Conservation (phyloP, 169 alveolate species). For the Plasmodium knowlesi region DNA sequence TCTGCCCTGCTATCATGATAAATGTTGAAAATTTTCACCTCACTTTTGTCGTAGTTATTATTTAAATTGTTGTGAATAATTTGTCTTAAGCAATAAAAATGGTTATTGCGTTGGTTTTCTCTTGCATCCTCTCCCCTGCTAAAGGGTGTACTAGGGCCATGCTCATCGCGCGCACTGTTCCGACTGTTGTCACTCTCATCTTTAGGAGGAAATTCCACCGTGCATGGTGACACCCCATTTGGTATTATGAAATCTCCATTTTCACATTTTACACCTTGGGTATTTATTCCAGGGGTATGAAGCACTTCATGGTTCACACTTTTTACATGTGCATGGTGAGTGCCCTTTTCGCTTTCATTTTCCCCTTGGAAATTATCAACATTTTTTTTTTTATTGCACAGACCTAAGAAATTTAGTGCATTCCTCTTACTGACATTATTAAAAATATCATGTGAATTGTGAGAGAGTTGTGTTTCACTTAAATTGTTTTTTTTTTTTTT, state of each 20-base stretch:
- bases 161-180: not conserved
- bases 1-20: conserved; percentile 76
- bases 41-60: conserved; percentile 73
- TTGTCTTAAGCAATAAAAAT: conserved; percentile 60
- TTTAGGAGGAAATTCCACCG: not conserved
- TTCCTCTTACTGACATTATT: conserved; percentile 47
- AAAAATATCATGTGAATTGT: not conserved
- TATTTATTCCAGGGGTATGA: not conserved
- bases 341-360: conserved; percentile 16
- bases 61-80: conserved; percentile 64
- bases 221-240: conserved; percentile 1
- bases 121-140: not conserved
- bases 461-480: not conserved
- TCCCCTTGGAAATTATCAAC: not conserved
- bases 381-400: conserved; percentile 25
- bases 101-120: not conserved
- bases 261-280: not conserved
- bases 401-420: conserved; percentile 67
- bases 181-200: not conserved
- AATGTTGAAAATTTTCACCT: conserved; percentile 58
- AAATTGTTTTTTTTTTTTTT: conserved; percentile 19
- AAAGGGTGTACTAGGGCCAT: not conserved
- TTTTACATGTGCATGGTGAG: conserved; percentile 21
- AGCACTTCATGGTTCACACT: not conserved
- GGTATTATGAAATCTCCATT: not conserved